Evolutionary conservation across 2,329 filamentous ascomycete genomes (phyloP).

Genomic region (Trichoderma endophyticum): DNA sequence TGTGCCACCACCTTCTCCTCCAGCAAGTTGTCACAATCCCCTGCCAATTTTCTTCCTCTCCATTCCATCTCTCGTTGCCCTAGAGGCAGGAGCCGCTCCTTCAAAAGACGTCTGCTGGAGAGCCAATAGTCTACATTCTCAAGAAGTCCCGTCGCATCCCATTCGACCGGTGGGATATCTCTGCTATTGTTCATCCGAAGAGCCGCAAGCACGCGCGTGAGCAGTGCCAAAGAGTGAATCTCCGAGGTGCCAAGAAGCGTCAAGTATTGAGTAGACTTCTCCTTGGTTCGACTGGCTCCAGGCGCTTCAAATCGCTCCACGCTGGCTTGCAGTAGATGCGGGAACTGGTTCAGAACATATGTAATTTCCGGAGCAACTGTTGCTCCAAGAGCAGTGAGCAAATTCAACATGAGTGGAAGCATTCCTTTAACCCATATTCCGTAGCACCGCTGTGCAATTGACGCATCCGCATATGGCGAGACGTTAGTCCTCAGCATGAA

Average conservation of each 20-base stretch:
- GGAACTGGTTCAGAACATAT: conserved; percentile 86
- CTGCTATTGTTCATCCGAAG: conserved; percentile 64
- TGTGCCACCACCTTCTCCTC: conserved; percentile 74
- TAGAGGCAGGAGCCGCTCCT: conserved; percentile 69
- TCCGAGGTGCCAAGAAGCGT: conserved; percentile 73
- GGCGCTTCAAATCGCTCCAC: conserved; percentile 67
- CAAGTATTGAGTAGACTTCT: conserved; percentile 57
- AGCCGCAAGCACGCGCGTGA: conserved; percentile 68
- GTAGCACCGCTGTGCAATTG: conserved; percentile 70
- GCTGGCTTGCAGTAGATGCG: conserved; percentile 70
- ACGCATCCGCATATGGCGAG: conserved; percentile 73
- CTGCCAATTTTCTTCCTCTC: conserved; percentile 42
- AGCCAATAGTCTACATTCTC: conserved; percentile 86
- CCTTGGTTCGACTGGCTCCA: conserved; percentile 50
- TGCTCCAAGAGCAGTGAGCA: conserved; percentile 76
- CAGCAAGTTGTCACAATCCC: conserved; percentile 58
- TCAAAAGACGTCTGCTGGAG: conserved; percentile 63
- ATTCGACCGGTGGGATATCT: conserved; percentile 69
- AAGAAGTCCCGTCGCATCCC: conserved; percentile 68
- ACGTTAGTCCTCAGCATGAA: conserved; percentile 70
- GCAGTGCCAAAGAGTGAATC: conserved; percentile 72
- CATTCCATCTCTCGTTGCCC: conserved; percentile 69
- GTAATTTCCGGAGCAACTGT: conserved; percentile 82
- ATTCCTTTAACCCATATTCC: conserved; percentile 87
- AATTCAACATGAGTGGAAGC: conserved; percentile 82